Conservation (phyloP, 1,284 basidiomycete species). For the Boletus subluridellus region DNA sequence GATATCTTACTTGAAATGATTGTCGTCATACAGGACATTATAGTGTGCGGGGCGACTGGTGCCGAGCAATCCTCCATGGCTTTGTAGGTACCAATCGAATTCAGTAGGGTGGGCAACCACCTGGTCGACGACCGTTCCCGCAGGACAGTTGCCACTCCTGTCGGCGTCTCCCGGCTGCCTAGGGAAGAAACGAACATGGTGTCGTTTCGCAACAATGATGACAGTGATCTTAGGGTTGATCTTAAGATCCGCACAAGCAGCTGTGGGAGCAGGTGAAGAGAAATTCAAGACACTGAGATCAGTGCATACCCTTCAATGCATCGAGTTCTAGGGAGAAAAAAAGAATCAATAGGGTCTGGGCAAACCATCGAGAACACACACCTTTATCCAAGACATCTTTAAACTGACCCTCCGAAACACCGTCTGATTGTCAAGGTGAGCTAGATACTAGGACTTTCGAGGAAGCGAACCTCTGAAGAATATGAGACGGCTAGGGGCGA, state of each 20-base stretch:
- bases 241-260: constrained; percentile 50
- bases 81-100: constrained; percentile 78
- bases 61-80: constrained; percentile 67
- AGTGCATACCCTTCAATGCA: constrained; percentile 48
- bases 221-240: constrained; percentile 68
- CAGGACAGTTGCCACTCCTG: constrained; percentile 66
- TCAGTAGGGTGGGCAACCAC: constrained; percentile 71
- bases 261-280: constrained; percentile 35
- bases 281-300: constrained; percentile 1
- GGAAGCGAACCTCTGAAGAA: constrained; percentile 61
- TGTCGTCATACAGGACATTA: constrained; percentile 59
- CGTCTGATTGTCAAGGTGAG: constrained; percentile 45
- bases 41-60: constrained; percentile 70
- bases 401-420: constrained; percentile 79
- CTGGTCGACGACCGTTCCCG: constrained; percentile 71
- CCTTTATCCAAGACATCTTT: constrained; percentile 61
- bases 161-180: constrained; percentile 49
- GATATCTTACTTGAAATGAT: constrained; percentile 44
- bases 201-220: constrained; percentile 73
- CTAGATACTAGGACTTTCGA: neutral
- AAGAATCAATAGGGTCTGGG: neutral
- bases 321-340: constrained; percentile 46
- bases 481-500: constrained; percentile 61
- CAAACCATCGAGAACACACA: constrained; percentile 25
- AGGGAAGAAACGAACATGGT: constrained; percentile 77